Evolutionary conservation across 306 rosid species (phyloP).

Genomic region (Rosa chinensis): DNA sequence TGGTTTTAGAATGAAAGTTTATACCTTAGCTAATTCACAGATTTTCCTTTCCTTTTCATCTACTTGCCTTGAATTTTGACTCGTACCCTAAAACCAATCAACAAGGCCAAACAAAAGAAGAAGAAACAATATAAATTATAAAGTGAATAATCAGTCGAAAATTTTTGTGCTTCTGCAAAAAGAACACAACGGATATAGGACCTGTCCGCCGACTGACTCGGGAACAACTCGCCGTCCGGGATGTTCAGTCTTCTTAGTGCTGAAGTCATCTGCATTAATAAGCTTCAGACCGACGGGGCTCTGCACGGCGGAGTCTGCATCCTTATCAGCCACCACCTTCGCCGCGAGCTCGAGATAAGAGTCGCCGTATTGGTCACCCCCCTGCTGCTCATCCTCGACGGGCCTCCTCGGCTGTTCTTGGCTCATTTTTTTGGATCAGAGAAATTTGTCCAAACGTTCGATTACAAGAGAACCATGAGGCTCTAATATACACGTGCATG

Average conservation of each 20-base stretch:
- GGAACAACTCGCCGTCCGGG: constrained; percentile 28
- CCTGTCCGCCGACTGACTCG: constrained; percentile 52
- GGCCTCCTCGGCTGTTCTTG: constrained; percentile 45
- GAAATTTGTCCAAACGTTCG: background rate
- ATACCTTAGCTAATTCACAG: constrained; percentile 30
- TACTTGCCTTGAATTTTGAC: constrained; percentile 22
- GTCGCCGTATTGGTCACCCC: constrained; percentile 45
- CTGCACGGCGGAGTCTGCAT: constrained; percentile 34
- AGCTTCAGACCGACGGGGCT: constrained; percentile 20
- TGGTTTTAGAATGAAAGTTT: background rate
- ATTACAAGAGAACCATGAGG: background rate
- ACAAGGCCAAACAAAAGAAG: constrained; percentile 20
- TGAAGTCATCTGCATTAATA: constrained; percentile 20
- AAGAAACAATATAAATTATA: background rate
- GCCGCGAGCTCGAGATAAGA: constrained; percentile 35
- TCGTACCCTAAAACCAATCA: constrained; percentile 38
- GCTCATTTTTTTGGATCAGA: constrained; percentile 29
- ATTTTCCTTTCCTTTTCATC: constrained; percentile 40
- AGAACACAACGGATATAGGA: background rate
- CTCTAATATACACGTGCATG: constrained; percentile 7
- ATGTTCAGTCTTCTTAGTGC: constrained; percentile 25
- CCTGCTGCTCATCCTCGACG: constrained; percentile 22
- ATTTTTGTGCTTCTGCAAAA: background rate
- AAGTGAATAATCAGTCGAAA: background rate
- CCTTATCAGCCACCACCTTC: constrained; percentile 42